phyloP scores from a whole-genome alignment of 2,329 filamentous ascomycete genomes.

The Colletotrichum endophyticum region DNA sequence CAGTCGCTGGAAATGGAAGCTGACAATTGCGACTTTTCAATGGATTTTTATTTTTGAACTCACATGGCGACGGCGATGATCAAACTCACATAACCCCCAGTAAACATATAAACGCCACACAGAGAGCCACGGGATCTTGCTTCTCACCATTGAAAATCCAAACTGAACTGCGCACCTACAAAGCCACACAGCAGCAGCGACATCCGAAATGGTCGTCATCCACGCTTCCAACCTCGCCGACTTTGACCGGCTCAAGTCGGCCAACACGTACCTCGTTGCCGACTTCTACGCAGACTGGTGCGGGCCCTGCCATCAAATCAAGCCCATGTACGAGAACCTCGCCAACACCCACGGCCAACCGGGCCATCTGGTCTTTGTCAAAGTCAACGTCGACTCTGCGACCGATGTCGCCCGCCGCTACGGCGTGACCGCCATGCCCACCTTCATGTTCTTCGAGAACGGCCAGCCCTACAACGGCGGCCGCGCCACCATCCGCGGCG shows the following conservation, averaged over 20 bases:
- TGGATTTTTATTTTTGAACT: neutral
- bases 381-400: constrained; percentile 63
- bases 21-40: neutral
- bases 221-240: constrained; percentile 47
- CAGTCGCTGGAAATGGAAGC: neutral
- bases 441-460: constrained; percentile 65
- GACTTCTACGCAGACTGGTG: constrained; percentile 68
- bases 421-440: constrained; percentile 60
- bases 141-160: neutral
- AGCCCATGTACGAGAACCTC: constrained; percentile 57
- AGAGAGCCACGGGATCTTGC: neutral
- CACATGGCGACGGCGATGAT: neutral
- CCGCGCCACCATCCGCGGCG: constrained; percentile 34
- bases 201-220: constrained; percentile 33
- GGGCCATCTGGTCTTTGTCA: constrained; percentile 57
- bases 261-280: constrained; percentile 55
- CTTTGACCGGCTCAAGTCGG: constrained; percentile 53
- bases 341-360: constrained; percentile 40
- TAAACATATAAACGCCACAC: neutral
- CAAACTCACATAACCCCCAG: neutral
- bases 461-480: constrained; percentile 50
- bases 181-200: neutral
- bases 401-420: constrained; percentile 55
- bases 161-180: neutral
- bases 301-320: constrained; percentile 64